Evolutionary conservation across 768 basidiomycete species (phyloP), one percentile per base, ranked within the genome.

Genomic region (Hysterangium stoloniferum): DNA sequence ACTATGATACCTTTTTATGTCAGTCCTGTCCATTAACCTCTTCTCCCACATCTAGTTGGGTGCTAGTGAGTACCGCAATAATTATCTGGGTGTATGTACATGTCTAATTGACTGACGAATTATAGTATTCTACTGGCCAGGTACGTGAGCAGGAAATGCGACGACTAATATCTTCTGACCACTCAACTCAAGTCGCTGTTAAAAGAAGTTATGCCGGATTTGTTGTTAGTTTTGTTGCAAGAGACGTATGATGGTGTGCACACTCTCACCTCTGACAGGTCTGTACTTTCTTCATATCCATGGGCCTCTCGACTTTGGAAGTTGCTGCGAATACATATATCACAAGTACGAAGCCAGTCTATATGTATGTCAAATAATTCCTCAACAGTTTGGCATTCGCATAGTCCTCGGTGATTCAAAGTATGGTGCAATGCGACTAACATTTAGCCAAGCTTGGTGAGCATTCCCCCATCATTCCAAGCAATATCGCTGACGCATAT

Each of bases 301-400:
- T 51, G 49, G 86, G 86, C 34, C 72, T 87, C 6, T 71, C 77
- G 8, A 75, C 78, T 27, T 68, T 84, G 37, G 81, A 84, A 64
- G 82, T 84, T 15, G 79, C 84, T 1, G 86, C 85, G 36, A 88
- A 88, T 66, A 84, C 84, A n/a, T 86, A 87, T 65, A 82, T 86
- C 55, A 66, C 83, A 9, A 29, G 49, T 51, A 32, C n/a, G 4
- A 15, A n/a, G n/a, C n/a, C n/a, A n/a, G n/a, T n/a, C 22, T 12
- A 7, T 17, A 4, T 59, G 59, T 55, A 60, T 65, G 64, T 59
- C 60, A 3, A 63, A 24, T 24, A 12, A 22, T 24, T 6, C 6
- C 22, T 22, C 11, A 17, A 4, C 37, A 20, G 48, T n/a, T n/a
- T 45, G 20, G n/a, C 20, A 20, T 15, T 24, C 34, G 53, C 6